A percentile compares a stretch with the other conserved stretches of the same genome.
Evolutionary conservation across 257 asterid genomes (phyloP).

Genomic region (Ehretia macrophylla): DNA sequence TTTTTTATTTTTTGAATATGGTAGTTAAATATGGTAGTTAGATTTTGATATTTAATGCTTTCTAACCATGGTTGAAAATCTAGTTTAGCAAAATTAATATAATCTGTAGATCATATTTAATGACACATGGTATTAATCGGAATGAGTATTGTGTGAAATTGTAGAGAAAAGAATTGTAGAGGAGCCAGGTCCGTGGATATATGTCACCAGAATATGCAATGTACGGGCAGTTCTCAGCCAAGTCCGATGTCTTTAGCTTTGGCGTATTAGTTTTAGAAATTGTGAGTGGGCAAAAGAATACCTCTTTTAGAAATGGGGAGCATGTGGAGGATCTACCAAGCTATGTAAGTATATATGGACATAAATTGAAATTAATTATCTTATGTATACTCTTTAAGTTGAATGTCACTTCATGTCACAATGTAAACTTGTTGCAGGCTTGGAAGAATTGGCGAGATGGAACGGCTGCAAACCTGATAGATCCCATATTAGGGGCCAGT

Average conservation of each 20-base stretch:
- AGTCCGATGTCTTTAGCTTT: conserved; percentile 46
- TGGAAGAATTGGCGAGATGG: conserved; percentile 23
- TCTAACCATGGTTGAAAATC: no score
- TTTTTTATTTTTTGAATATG: no score
- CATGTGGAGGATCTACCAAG: conserved; percentile 22
- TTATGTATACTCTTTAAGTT: no score
- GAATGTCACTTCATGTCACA: not conserved
- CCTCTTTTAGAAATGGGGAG: conserved; percentile 9
- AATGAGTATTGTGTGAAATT: no score
- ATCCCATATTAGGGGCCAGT: conserved; percentile 1
- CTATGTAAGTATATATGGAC: conserved; percentile 24
- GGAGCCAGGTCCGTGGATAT: no score
- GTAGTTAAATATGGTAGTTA: no score
- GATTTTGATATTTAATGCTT: no score
- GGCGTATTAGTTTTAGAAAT: conserved; percentile 49
- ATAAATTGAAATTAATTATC: no score
- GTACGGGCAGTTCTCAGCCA: conserved; percentile 31
- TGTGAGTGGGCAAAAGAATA: conserved; percentile 26
- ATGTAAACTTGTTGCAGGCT: conserved; percentile 9
- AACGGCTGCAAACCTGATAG: conserved; percentile 11
- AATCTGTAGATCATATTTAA: no score
- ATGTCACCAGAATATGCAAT: conserved; percentile 41
- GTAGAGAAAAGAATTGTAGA: no score
- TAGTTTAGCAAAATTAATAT: no score
- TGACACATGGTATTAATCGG: no score